Evolutionary conservation across 139 green algal genomes (phyloP).

Genomic region (Tetradesmus lagerheimii): DNA sequence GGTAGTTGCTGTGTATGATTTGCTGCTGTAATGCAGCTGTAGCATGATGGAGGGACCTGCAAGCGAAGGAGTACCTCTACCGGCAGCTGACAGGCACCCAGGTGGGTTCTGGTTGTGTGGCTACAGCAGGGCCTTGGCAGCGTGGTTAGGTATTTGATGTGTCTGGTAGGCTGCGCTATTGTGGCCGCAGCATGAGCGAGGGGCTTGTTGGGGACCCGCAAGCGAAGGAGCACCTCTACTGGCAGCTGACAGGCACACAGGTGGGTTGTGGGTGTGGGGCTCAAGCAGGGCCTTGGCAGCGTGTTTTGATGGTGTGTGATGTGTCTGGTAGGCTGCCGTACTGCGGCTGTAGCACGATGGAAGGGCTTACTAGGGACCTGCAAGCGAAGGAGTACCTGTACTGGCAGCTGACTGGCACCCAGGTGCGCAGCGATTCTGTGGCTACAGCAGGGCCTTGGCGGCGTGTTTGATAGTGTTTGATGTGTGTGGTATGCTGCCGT

Average conservation of each 20-base stretch:
- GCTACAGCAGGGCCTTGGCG: too few relatives aligned
- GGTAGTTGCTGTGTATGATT: too few relatives aligned
- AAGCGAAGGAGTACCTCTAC: conserved; percentile 96
- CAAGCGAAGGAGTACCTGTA: conserved; percentile 97
- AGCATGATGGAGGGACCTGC: conserved; percentile 94
- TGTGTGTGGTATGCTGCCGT: conserved; percentile 93
- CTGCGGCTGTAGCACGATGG: conserved; percentile 91
- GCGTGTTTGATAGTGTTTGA: too few relatives aligned
- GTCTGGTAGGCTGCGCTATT: conserved; percentile 95
- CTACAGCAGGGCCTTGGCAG: too few relatives aligned
- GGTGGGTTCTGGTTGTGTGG: conserved; percentile 50
- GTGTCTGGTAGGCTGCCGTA: conserved; percentile 95
- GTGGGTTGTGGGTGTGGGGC: too few relatives aligned
- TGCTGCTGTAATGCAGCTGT: conserved; percentile 95
- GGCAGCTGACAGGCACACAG: conserved; percentile 83
- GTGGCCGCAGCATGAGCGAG: conserved; percentile 94
- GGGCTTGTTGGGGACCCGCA: conserved; percentile 93
- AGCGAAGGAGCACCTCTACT: conserved; percentile 96
- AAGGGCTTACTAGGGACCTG: conserved; percentile 90
- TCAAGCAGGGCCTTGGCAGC: too few relatives aligned
- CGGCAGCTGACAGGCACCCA: conserved; percentile 87
- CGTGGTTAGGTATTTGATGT: too few relatives aligned
- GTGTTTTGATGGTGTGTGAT: too few relatives aligned
- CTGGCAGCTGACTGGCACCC: conserved; percentile 86
- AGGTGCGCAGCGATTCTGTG: conserved; percentile 57